A percentile compares a stretch with the other conserved stretches of the same genome.
Evolutionary conservation across 192 early-diverging fungal genomes (phyloP).

Genomic region (Backusella liffmaniae): DNA sequence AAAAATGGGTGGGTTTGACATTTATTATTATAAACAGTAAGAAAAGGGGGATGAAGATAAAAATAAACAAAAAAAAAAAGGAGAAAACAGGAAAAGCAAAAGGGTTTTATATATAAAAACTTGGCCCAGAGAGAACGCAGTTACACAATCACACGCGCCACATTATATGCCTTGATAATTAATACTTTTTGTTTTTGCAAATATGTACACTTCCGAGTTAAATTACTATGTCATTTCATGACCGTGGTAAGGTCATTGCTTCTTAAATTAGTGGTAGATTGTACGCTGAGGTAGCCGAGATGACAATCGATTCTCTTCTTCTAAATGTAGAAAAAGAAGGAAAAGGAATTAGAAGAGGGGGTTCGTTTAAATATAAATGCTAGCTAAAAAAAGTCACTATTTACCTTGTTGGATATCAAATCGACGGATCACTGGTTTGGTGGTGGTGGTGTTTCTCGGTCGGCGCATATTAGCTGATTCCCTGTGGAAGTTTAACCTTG

Average conservation of each 20-base stretch:
- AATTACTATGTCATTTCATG: background rate
- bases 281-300: slow-evolving; percentile 9
- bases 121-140: background rate
- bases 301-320: background rate
- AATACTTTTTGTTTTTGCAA: background rate
- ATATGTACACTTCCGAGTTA: background rate
- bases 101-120: background rate
- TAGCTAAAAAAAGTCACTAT: background rate
- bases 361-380: background rate
- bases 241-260: background rate
- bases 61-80: background rate
- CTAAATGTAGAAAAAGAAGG: background rate
- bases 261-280: background rate
- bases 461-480: background rate
- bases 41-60: background rate
- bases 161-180: slow-evolving; percentile 3
- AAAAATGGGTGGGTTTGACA: slow-evolving; percentile 6
- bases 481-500: background rate
- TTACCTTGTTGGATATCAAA: slow-evolving; percentile 8
- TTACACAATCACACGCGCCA: slow-evolving; percentile 7
- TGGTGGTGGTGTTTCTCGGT: background rate
- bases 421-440: background rate
- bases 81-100: background rate
- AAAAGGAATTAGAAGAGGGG: background rate
- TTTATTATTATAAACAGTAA: background rate